Base-by-base conservation (phyloP, 1,284 basidiomycete species). In the Papiliotrema fonsecae region DNA sequence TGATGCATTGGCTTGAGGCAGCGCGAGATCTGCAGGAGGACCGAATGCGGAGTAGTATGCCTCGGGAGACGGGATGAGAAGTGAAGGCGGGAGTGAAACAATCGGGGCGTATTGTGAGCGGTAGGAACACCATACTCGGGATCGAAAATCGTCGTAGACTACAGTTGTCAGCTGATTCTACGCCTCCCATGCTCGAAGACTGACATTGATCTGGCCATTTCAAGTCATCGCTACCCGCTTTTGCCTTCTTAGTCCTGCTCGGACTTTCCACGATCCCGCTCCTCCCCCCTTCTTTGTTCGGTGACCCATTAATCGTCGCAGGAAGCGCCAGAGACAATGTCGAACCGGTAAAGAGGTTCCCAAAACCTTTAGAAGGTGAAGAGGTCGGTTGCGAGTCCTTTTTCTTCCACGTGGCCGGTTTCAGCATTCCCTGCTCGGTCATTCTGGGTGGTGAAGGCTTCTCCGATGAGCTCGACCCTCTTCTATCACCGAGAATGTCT, bases 141-240 rank as follows among this genome's bases (percentile, higher is more conserved):
- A 88, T 1, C 84, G 83, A 70, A 93, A 96, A 73, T 96, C 91
- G n/a, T 82, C 77, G 65, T 91, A 90, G 69, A 96, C 96, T 45
- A 81, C 78, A n/a, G n/a, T 78, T 19, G n/a, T 35, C 30, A 25
- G 41, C 32, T 28, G 39, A 18, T 43, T 26, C 18, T 14, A 18
- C 4, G 26, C 26, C 18, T 9, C 25, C 19, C 36, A 18, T 27
- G 2, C 21, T 18, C n/a, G 14, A 16, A 19, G 25, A 65, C 71
- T 55, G 45, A 74, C 72, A 74, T 42, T 68, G 61, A 11, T 72
- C 66, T 13, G 74, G 73, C 72, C 70, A 74, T 30, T 45, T 59
- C 11, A 63, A 40, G 2, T 59, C 49, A 45, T 74, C 70, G 50
- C 64, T 69, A 24, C 59, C 59, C 45, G 59, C 62, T 44, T 59